phyloP scores from a whole-genome alignment of 306 rosid species.

The Quercus agrifolia region DNA sequence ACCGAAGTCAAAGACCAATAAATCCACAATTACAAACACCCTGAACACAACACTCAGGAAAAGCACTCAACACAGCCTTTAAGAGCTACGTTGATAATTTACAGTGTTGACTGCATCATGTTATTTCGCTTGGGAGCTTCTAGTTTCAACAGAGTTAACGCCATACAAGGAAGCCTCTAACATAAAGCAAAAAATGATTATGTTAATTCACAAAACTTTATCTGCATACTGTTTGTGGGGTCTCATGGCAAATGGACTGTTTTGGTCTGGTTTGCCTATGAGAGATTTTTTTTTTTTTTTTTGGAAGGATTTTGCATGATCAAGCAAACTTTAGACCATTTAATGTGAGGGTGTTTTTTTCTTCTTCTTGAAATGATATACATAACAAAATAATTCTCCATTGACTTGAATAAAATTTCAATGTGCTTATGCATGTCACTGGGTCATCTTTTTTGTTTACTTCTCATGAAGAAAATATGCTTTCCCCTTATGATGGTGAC shows the following conservation, averaged over 20 bases:
- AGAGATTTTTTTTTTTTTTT: background rate
- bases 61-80: too few relatives aligned
- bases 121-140: background rate
- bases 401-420: background rate
- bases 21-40: too few relatives aligned
- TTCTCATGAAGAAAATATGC: background rate
- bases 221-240: background rate
- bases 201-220: background rate
- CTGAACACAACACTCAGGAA: too few relatives aligned
- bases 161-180: too few relatives aligned
- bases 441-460: background rate
- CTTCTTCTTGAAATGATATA: background rate
- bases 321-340: background rate
- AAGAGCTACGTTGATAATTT: background rate
- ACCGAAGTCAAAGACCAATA: too few relatives aligned
- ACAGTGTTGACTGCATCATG: background rate
- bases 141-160: background rate
- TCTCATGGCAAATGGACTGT: background rate
- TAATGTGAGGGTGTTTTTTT: background rate
- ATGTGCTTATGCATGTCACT: background rate
- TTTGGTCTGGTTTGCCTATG: background rate
- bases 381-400: background rate
- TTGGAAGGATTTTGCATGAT: background rate
- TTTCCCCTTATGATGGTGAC: background rate
- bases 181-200: background rate